These are phyloP conservation scores for Pyrus pyrifolia DNA, from an alignment of 306 rosid species.

Conservation along the genomic window DNA sequence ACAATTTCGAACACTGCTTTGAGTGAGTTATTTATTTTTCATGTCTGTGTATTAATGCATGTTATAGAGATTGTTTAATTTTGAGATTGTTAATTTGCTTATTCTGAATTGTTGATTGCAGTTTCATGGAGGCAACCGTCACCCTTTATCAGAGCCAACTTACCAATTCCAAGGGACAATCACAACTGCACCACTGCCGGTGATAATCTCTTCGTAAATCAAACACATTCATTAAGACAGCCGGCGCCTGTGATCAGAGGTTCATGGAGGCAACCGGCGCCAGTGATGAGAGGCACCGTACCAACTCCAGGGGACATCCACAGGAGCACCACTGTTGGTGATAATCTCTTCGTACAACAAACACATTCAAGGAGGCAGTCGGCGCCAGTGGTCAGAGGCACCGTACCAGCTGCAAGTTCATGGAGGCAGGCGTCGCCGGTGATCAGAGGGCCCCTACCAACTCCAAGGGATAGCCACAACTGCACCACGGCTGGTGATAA, in stretches of 20 bases:
- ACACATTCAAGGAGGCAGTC: too few species aligned
- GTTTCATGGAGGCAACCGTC: conserved; percentile 67
- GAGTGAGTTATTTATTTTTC: neutral
- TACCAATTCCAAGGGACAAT: conserved; percentile 89
- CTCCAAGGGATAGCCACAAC: conserved; percentile 80
- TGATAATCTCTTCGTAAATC: conserved; percentile 57
- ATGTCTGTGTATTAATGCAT: conserved; percentile 1
- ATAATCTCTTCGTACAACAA: too few species aligned
- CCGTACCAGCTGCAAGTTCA: too few species aligned
- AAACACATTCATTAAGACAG: too few species aligned
- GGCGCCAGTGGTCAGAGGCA: too few species aligned
- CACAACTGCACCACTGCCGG: conserved; percentile 77
- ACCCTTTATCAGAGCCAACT: conserved; percentile 45
- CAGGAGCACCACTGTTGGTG: too few species aligned
- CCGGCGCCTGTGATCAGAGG: too few species aligned
- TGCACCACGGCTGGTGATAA: conserved; percentile 76
- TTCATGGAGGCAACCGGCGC: too few species aligned
- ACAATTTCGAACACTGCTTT: neutral
- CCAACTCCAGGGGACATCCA: too few species aligned
- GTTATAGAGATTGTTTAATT: conserved; percentile 9
- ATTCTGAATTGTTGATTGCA: conserved; percentile 39
- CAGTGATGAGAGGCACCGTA: too few species aligned
- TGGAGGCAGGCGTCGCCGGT: too few species aligned
- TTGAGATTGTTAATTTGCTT: conserved; percentile 18
- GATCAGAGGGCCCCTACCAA: too few species aligned